Base-by-base conservation (phyloP, 768 basidiomycete species). In the Hortiboletus campestris region DNA sequence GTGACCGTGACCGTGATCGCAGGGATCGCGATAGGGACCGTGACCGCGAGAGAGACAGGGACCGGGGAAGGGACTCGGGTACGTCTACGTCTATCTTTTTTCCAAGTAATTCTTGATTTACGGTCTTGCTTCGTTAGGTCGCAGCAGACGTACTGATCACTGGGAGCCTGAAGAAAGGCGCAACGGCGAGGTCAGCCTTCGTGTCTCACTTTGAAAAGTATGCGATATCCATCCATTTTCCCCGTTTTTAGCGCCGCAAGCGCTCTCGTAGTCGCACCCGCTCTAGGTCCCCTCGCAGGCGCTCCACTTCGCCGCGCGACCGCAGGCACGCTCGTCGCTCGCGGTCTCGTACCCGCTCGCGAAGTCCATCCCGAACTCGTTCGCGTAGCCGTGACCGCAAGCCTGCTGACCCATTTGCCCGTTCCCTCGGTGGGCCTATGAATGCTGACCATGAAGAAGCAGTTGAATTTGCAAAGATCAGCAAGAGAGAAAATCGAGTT, bases 401-500 rank as follows among this genome's bases (percentile, higher is more conserved):
- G 68, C 63, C 79, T 47, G 70, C 77, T 5, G 89, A 90, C 59
- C 69, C 86, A 7, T 89, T 91, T 64, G 75, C 88, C 9, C 86
- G 87, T 58, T 91, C 90, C 9, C 85, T 93, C 35, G 90, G 91
- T 13, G 90, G 91, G 1, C 91, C 91, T 3, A 91, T 93, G 82
- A 93, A 94, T 61, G 91, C 91, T 25, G 84, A 87, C 22, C 89
- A 91, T 61, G 91, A 95, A 77, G 95, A 97, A 68, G 96, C 96
- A 16, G 86, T 86, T 65, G 96, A 95, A 72, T 96, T 98, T 65
- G 86, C 94, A 67, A 95, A 97, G 74, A 83, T 88, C 69, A 94
- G 91, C 88, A 93, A 95, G 83, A 85, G 92, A 77, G 97, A 98
- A 81, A 94, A 98, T 74, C 83, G 96, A 65, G 94, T 98, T 67